Evolutionary conservation across 345 rosid species (phyloP), one percentile per base, ranked within the genome.

Genomic region (Citrus inodora): DNA sequence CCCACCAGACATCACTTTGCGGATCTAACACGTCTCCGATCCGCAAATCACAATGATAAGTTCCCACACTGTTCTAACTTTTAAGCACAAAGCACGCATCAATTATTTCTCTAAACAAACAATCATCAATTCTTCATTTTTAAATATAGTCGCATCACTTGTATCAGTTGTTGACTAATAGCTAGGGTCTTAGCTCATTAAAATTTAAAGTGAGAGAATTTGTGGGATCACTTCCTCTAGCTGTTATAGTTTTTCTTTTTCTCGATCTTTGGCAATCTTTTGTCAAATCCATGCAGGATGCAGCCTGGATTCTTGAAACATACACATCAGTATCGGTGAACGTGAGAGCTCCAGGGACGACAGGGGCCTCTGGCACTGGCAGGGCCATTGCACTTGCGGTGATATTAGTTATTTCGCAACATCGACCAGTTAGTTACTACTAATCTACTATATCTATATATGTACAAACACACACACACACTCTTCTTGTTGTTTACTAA

Each of bases 1-100:
- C 16, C 51, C 51, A 46, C 14, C 17, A 46, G 51, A 46, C 17
- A 46, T 66, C n/a, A 48, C 48, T 62, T 78, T 63, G 76, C 79
- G 74, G 61, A 74, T 70, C 79, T 11, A 78, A 69, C 79, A 82
- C 84, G 84, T 62, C 67, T 78, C 79, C n/a, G 35, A 37, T 78
- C 81, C 37, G 48, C 38, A 25, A 32, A 42, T 24, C 19, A 33
- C 63, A 30, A 13, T 19, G 37, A 1, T 10, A 55, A 3, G 42
- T 67, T 30, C 19, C 38, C 16, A 16, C 25, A n/a, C 73, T 46
- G 24, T 25, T 25, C 38, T 13, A 13, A 10, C 48, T 10, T 38
- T 27, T 27, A 71, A 30, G 17, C 28, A 35, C 21, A 58, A 17
- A 53, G 58, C 59, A 38, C 28, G n/a, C 63, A 76, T 76, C 75